phyloP scores from a whole-genome alignment of 148 eudicot species.

The Amaranthus palmeri region DNA sequence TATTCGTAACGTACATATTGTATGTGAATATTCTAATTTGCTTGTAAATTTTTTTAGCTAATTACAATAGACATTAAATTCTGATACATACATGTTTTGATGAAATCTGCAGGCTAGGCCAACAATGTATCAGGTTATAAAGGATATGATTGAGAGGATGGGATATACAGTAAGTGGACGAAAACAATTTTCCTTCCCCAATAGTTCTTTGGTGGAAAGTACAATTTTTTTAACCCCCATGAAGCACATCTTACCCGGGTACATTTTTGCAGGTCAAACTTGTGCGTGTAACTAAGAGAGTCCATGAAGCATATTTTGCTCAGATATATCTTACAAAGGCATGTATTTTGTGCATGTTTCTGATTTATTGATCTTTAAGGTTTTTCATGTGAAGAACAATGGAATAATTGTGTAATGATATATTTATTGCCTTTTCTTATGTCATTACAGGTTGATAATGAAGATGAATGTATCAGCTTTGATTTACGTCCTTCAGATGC shows the following conservation, averaged over 20 bases:
- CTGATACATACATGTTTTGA: neutral
- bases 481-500: constrained; percentile 98
- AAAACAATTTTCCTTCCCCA: neutral
- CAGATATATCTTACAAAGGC: constrained; percentile 73
- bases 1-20: constrained; percentile 75
- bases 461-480: constrained; percentile 66
- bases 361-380: neutral
- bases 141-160: constrained; percentile 95
- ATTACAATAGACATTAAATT: neutral
- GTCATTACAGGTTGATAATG: constrained; percentile 53
- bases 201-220: neutral
- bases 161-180: constrained; percentile 64
- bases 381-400: neutral
- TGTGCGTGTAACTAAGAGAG: constrained; percentile 91
- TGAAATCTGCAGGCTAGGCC: constrained; percentile 71
- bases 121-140: constrained; percentile 80
- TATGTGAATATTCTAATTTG: constrained; percentile 30
- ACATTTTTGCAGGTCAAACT: constrained; percentile 62
- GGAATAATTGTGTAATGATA: neutral
- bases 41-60: neutral
- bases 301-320: constrained; percentile 91
- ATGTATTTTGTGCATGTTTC: constrained; percentile 9
- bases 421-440: neutral
- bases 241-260: neutral
- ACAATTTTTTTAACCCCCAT: neutral